Base-by-base conservation (phyloP, 768 basidiomycete genomes). In the Xanthoconium purpureum region DNA sequence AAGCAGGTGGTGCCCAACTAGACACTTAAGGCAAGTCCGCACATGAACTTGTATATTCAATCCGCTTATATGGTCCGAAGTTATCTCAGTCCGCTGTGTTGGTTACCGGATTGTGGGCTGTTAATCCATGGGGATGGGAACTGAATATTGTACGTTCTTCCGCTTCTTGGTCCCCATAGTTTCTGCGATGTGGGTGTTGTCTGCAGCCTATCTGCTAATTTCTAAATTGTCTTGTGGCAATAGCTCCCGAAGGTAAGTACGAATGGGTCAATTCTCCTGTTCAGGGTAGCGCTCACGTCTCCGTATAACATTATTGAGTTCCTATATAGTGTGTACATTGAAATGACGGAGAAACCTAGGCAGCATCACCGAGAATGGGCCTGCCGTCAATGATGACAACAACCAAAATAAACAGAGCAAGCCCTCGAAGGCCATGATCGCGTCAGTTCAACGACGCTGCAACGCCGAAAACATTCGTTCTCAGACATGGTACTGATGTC, bases 301-400 rank as follows among this genome's bases (percentile, higher is more conserved):
- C 48, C 37, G 42, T 32, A 20, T 62, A 79, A 75, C 72, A 75
- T n/a, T 81, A 79, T 64, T 63, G 72, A 29, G 73, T 74, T 61
- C 81, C 84, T 0, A 83, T 88, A 56, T 84, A 81, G 83, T 81
- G 57, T 47, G 79, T 24, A 13, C 24, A 24, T 33, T 18, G 12
- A 5, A 29, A 6, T 35, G 46, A 18, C 44, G 51, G 36, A 62
- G 28, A 15, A 38, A 38, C 42, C 1, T 35, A 13, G 14, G 33
- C 49, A 85, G 84, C 62, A 83, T 88, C n/a, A 88, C 85, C 3
- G 85, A 89, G 72, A 89, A 88, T 63, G 84, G 86, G 0, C 88
- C 87, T 64, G 80, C 85, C 12, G 83, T 88, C 50, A 87, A 85
- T 66, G 77, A 81, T 56, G 87, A 88, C 68, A 79, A 75, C 65